Evolutionary conservation across 1,139 yeast genomes (phyloP), one percentile per base, ranked within the genome.

Genomic region (Debaryomyces sp.): DNA sequence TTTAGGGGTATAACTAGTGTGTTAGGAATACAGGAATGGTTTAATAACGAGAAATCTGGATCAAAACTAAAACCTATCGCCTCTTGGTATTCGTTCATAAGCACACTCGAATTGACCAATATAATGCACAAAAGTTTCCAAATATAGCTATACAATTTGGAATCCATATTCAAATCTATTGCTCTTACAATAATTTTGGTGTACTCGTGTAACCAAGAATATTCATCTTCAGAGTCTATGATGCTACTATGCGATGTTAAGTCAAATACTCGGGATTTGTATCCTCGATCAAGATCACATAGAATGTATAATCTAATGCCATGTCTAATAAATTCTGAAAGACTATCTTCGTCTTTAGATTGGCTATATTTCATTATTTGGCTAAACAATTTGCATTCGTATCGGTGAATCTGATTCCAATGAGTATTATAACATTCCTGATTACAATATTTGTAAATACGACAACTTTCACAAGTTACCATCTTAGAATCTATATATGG

Each of bases 51-150:
- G 50, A 73, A 65, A 3, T 57, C 50, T 0, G 74, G 71, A 50
- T 75, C 78, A 49, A 75, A 59, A 54, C 63, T 59, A 8, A 60
- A 45, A 0, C 80, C 80, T 37, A 66, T 57, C 5, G 54, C 47
- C 41, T 65, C 67, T 15, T 55, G 53, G 33, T 50, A 56, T 33
- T 53, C 50, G 48, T 67, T 62, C 33, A 58, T 58, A 18, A 61
- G 26, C 1, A 56, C 54, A n/a, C 63, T 63, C 3, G 67, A 52
- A 49, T 70, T 68, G 35, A 69, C 62, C 17, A 56, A 54, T 30
- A 59, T 47, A 15, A 64, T 52, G 39, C 60, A 60, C 43, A 26
- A 48, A 36, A 43, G 42, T n/a, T 30, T 26, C 29, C 35, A 26
- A 18, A 52, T 35, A 29, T 43, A 51, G 12, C 22, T 17, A 18